phyloP scores from a whole-genome alignment of 306 rosid genomes.

The Dryas octopetala region DNA sequence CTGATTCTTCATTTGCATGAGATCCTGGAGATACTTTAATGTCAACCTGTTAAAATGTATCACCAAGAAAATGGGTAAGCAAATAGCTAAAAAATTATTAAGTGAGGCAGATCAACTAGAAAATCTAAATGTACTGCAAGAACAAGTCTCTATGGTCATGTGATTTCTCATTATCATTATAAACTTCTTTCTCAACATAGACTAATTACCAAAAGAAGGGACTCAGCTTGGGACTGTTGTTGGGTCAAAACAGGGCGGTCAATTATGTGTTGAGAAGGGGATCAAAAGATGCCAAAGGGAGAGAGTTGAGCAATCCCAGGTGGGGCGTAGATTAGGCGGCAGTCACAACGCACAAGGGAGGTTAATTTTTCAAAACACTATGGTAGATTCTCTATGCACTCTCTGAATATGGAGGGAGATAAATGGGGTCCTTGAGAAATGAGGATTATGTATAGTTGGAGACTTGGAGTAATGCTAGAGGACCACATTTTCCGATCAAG shows the following conservation, averaged over 20 bases:
- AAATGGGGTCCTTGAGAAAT: background rate
- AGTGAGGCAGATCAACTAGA: constrained; percentile 1
- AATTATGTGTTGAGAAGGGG: background rate
- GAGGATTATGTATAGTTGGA: background rate
- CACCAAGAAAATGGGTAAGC: constrained; percentile 18
- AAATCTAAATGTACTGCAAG: background rate
- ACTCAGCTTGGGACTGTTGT: background rate
- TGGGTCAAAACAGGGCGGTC: background rate
- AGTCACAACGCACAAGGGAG: constrained; percentile 1
- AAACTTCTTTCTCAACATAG: background rate
- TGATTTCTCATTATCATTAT: background rate
- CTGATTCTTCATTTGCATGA: constrained; percentile 90
- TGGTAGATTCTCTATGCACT: background rate
- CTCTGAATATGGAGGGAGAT: background rate
- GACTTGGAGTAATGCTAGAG: background rate
- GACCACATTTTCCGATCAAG: background rate
- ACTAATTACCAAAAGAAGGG: background rate
- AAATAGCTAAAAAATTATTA: constrained; percentile 4
- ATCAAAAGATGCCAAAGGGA: background rate
- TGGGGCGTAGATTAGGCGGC: background rate
- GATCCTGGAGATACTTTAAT: constrained; percentile 96
- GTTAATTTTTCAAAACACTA: background rate
- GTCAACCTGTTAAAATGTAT: constrained; percentile 68
- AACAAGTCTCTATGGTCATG: background rate
- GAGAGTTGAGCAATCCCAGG: constrained; percentile 3